These are phyloP conservation scores for Fusarium caatingaense DNA, from an alignment of 2,329 filamentous ascomycete species.

Conservation along the genomic window DNA sequence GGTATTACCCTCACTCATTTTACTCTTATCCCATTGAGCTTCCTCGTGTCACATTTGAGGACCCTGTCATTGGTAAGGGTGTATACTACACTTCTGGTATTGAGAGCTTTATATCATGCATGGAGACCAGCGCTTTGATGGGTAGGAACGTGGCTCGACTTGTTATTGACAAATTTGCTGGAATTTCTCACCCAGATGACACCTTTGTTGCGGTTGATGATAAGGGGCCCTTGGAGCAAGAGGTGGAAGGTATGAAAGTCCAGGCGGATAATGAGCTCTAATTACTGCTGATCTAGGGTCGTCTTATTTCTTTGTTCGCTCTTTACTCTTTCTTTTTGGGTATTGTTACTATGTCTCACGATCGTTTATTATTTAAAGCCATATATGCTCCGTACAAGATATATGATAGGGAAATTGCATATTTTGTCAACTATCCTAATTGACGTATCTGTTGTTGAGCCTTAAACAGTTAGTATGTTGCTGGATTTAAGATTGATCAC, in stretches of 20 bases:
- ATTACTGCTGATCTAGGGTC: neutral
- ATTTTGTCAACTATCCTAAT: neutral
- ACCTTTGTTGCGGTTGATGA: neutral
- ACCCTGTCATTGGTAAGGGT: slow-evolving; percentile 73
- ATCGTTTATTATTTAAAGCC: neutral
- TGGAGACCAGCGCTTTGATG: slow-evolving; percentile 96
- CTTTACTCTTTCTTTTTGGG: neutral
- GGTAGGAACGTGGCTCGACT: slow-evolving; percentile 85
- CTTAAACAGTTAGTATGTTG: neutral
- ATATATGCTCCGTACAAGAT: neutral
- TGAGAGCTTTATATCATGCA: slow-evolving; percentile 94
- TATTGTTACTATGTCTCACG: neutral
- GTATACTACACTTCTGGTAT: slow-evolving; percentile 82
- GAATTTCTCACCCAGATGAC: slow-evolving; percentile 32
- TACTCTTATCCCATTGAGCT: slow-evolving; percentile 85
- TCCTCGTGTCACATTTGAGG: slow-evolving; percentile 90
- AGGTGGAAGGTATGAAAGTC: slow-evolving; percentile 14
- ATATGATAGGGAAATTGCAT: neutral
- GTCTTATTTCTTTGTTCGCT: neutral
- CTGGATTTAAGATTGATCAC: neutral
- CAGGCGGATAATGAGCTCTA: slow-evolving; percentile 33
- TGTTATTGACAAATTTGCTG: slow-evolving; percentile 69
- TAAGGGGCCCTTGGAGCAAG: slow-evolving; percentile 1
- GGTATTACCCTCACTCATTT: slow-evolving; percentile 83
- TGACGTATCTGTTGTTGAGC: neutral